phyloP scores from a whole-genome alignment of 208 protist species.

The Leishmania guyanensis region DNA sequence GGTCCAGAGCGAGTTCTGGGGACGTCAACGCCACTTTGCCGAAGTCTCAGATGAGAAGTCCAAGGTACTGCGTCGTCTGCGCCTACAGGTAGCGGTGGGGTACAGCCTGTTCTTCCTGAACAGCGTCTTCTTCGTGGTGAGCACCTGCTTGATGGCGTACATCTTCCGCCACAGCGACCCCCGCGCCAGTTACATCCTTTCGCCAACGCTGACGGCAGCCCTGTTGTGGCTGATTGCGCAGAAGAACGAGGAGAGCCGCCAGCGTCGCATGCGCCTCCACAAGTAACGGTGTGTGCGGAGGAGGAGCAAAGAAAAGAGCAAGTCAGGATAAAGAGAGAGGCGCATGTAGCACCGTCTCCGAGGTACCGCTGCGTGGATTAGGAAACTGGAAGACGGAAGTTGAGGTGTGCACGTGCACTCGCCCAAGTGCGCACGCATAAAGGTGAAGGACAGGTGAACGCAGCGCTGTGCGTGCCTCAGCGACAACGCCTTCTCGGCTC shows the following conservation, averaged over 20 bases:
- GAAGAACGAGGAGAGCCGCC: slow-evolving; percentile 92
- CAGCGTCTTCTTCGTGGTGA: slow-evolving; percentile 77
- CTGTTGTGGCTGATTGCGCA: slow-evolving; percentile 86
- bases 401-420: neutral
- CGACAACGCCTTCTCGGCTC: neutral
- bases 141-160: slow-evolving; percentile 77
- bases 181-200: slow-evolving; percentile 76
- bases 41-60: slow-evolving; percentile 67
- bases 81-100: slow-evolving; percentile 79
- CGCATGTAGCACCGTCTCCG: neutral
- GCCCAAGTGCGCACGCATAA: neutral
- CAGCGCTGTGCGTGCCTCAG: neutral
- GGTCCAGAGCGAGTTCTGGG: slow-evolving; percentile 89
- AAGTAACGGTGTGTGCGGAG: slow-evolving; percentile 44
- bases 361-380: neutral
- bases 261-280: slow-evolving; percentile 78
- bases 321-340: neutral
- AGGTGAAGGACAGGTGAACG: neutral
- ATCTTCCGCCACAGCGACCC: slow-evolving; percentile 88
- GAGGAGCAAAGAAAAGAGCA: neutral
- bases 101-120: slow-evolving; percentile 89
- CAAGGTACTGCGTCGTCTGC: slow-evolving; percentile 68
- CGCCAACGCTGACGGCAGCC: slow-evolving; percentile 73
- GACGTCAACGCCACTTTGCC: slow-evolving; percentile 84
- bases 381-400: neutral